Evolutionary conservation across 1,139 yeast species (phyloP), one percentile per base, ranked within the genome.

Genomic region (Kurtzmaniella quercitrusa): DNA sequence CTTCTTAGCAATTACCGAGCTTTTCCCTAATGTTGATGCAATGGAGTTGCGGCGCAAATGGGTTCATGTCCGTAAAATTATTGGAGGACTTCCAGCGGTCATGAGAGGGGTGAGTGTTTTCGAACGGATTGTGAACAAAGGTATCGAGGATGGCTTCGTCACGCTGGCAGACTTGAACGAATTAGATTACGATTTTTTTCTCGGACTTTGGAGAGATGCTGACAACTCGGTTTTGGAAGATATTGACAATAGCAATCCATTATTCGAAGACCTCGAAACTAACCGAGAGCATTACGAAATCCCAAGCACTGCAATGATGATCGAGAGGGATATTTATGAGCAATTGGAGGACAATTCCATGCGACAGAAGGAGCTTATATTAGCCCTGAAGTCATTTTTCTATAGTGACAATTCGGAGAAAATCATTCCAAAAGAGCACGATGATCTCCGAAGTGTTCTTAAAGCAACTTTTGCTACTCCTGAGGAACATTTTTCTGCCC

Each of bases 381-480:
- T 76, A 34, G 59, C 75, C 0, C 61, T 56, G 34, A 53, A 55
- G 0, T 62, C 71, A 1, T 79, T 77, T 48, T 65, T 69, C 35
- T 63, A 63, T 45, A 55, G 63, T 8, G 38, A 48, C 8, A 42
- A 47, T 3, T 23, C 30, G 1, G 48, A 43, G 11, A 51, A 50
- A n/a, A 52, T 48, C 18, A 52, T 42, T 41, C 53, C 50, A 38
- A 57, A 44, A 42, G 56, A 38, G 47, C 61, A 55, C 28, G 73
- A 72, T 38, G 56, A 62, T 21, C 55, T 74, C 2, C 60, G 70
- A 44, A 60, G 74, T 1, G 60, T 63, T 3, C 53, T 76, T 37
- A 80, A 83, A 52, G 80, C 91, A 1, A 71, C 85, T 6, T 76
- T 85, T 51, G 76, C 85, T 0, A 80, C 88, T 0, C 71, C 74